Conservation (phyloP, 1,284 basidiomycete genomes). For the Neonothopanus nambi region DNA sequence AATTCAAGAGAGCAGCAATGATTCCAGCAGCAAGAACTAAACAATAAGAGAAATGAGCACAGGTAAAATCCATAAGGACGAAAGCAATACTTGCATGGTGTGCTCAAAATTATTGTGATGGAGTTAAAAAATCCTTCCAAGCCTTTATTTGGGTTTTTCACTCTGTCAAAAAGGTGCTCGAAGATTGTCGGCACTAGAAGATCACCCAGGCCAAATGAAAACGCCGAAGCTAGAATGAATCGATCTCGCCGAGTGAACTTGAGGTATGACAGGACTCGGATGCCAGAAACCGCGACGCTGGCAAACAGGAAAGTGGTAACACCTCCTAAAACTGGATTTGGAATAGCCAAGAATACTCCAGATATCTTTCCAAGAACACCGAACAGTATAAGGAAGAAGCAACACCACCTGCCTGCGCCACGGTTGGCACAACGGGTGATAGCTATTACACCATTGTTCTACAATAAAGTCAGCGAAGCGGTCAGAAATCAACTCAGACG, state of each 20-base stretch:
- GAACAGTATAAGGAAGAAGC: constrained; percentile 69
- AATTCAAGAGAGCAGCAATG: constrained; percentile 65
- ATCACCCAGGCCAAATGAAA: constrained; percentile 76
- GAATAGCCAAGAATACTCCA: constrained; percentile 79
- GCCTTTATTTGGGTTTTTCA: constrained; percentile 54
- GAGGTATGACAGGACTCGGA: constrained; percentile 70
- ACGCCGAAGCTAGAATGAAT: constrained; percentile 73
- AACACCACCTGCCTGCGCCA: constrained; percentile 72
- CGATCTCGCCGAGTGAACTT: constrained; percentile 72
- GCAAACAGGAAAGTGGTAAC: constrained; percentile 80
- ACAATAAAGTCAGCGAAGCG: not conserved
- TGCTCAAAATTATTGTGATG: constrained; percentile 77
- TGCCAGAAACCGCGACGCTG: constrained; percentile 67
- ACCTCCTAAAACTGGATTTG: constrained; percentile 80
- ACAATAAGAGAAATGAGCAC: not conserved
- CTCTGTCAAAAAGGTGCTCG: constrained; percentile 67
- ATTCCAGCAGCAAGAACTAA: constrained; percentile 68
- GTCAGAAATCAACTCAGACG: not conserved
- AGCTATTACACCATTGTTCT: constrained; percentile 82
- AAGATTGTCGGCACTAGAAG: constrained; percentile 62
- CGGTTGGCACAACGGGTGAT: constrained; percentile 79
- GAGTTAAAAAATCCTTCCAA: constrained; percentile 74
- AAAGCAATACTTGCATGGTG: constrained; percentile 61
- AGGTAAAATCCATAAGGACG: too few species aligned
- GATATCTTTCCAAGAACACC: constrained; percentile 80